Evolutionary conservation across 129 eudicot species (phyloP).

Genomic region (Lactuca saligna): DNA sequence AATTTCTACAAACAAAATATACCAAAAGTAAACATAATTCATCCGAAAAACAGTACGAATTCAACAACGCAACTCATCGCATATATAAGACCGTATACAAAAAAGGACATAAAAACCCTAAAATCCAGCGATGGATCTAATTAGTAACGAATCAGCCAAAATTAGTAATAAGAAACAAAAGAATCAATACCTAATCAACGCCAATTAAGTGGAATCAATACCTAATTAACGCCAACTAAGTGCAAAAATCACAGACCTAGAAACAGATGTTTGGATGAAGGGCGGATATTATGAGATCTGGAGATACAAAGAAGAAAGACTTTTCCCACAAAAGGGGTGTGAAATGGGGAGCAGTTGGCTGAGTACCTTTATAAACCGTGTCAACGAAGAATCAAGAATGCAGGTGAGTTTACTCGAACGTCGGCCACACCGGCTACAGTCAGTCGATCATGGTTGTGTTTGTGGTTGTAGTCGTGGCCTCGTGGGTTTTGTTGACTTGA

Average conservation of each 20-base stretch:
- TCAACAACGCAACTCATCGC: slow-evolving; percentile 2
- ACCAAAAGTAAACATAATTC: neutral
- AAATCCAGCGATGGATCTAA: neutral
- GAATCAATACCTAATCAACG: neutral
- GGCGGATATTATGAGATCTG: neutral
- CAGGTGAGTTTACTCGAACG: slow-evolving; percentile 15
- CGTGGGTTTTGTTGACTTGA: neutral
- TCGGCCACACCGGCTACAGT: slow-evolving; percentile 16
- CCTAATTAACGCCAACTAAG: neutral
- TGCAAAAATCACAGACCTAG: slow-evolving; percentile 18
- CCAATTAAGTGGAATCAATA: neutral
- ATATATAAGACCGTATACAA: neutral
- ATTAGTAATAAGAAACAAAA: neutral
- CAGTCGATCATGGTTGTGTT: neutral
- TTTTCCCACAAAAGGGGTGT: neutral
- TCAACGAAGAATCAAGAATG: slow-evolving; percentile 17
- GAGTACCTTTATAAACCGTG: slow-evolving; percentile 1
- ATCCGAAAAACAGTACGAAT: neutral
- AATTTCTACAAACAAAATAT: neutral
- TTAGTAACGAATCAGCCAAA: neutral
- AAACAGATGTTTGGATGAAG: slow-evolving; percentile 1
- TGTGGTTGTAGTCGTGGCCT: neutral
- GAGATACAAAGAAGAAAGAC: neutral
- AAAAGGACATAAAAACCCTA: neutral
- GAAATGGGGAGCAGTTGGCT: neutral